phyloP scores from a whole-genome alignment of 352 stramenopile species.

The Phytophthora hibernalis region DNA sequence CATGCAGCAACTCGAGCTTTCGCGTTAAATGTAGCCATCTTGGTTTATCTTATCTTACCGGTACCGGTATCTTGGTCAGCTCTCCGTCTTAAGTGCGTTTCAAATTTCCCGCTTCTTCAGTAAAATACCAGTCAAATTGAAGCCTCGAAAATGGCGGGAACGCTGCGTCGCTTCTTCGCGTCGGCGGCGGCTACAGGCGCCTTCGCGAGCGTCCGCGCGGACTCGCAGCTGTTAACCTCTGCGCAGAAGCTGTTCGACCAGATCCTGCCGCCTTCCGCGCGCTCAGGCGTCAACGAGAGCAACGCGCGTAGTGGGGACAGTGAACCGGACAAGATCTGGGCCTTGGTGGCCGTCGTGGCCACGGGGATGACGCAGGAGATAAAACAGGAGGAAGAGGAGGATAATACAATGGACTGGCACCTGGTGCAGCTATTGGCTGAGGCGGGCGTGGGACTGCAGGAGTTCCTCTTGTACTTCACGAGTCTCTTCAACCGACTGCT shows the following conservation, averaged over 20 bases:
- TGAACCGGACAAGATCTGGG: constrained; percentile 47
- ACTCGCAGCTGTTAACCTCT: constrained; percentile 37
- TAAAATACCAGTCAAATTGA: constrained; percentile 27
- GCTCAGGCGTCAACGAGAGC: constrained; percentile 24
- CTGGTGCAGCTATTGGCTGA: constrained; percentile 54
- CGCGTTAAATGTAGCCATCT: constrained; percentile 3
- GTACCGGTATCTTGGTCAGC: no score
- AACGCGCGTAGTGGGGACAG: constrained; percentile 30
- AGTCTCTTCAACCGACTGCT: constrained; percentile 85
- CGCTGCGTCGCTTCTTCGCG: constrained; percentile 32
- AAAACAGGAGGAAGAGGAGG: constrained; percentile 31
- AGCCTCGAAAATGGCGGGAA: constrained; percentile 54
- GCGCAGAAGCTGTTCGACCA: constrained; percentile 54
- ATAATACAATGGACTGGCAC: constrained; percentile 33
- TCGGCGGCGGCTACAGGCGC: constrained; percentile 17
- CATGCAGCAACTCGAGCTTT: constrained; percentile 30
- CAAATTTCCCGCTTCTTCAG: constrained; percentile 21
- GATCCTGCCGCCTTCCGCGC: constrained; percentile 33
- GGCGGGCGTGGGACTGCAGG: constrained; percentile 60
- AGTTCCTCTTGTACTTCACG: constrained; percentile 76
- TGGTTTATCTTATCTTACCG: no score
- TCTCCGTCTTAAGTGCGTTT: not conserved
- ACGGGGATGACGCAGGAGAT: constrained; percentile 53
- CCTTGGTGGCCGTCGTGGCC: constrained; percentile 56
- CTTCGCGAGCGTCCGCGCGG: constrained; percentile 29